These are phyloP conservation scores for Mycena belliarum DNA, from an alignment of 768 basidiomycete species.

Conservation along the genomic window DNA sequence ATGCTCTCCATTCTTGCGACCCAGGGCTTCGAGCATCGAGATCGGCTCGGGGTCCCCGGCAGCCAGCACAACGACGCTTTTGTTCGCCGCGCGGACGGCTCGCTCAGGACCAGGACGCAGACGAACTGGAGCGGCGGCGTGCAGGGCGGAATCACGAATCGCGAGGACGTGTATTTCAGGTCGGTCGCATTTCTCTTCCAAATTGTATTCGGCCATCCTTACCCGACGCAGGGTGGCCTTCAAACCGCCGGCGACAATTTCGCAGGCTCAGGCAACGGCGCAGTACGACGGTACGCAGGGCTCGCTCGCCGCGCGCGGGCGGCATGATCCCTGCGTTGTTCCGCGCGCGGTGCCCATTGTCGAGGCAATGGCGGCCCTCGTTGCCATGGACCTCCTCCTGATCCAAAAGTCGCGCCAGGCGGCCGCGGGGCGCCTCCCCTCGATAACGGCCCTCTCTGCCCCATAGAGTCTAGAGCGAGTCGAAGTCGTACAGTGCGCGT, in stretches of 20 bases:
- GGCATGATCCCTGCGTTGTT: conserved; percentile 97
- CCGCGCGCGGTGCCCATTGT: conserved; percentile 97
- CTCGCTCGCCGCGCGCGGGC: conserved; percentile 83
- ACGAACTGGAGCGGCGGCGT: conserved; percentile 98
- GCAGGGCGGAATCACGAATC: conserved; percentile 97
- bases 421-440: conserved; percentile 76
- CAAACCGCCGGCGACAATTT: conserved; percentile 98
- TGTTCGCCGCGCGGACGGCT: conserved; percentile 60
- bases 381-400: conserved; percentile 91
- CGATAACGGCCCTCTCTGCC: conserved; percentile 87
- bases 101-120: conserved; percentile 75
- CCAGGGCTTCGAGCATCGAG: conserved; percentile 96
- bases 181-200: no score
- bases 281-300: conserved; percentile 93
- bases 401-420: conserved; percentile 84
- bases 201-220: not conserved
- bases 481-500: no score
- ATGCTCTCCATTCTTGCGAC: conserved; percentile 99
- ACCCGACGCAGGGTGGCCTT: conserved; percentile 79
- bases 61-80: conserved; percentile 94
- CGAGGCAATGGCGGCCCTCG: conserved; percentile 95
- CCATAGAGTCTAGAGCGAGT: no score
- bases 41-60: conserved; percentile 93
- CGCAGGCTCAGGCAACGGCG: conserved; percentile 85
- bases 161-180: conserved; percentile 98